Evolutionary conservation across 176 grass and related monocot species (phyloP).

Genomic region (Puya raimondii): DNA sequence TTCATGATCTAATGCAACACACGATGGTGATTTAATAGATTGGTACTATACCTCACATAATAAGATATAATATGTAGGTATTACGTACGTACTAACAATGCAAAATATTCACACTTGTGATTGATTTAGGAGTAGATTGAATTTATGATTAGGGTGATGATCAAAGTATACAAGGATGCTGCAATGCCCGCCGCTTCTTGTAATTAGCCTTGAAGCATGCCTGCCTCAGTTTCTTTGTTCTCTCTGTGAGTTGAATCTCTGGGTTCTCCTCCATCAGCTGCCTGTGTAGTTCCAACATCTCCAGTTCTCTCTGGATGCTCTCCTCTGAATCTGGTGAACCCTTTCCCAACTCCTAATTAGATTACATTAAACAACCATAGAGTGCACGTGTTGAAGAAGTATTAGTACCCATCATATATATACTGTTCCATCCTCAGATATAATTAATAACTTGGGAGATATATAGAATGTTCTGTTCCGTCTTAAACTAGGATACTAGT

Average conservation of each 20-base stretch:
- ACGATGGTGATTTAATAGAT: too few species aligned
- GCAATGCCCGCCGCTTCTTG: slow-evolving; percentile 44
- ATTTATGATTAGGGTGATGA: background rate
- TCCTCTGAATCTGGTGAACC: slow-evolving; percentile 11
- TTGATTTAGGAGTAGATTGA: background rate
- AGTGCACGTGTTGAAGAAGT: too few species aligned
- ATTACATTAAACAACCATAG: background rate
- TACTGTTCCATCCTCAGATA: too few species aligned
- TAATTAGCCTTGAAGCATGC: slow-evolving; percentile 84
- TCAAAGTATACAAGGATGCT: background rate
- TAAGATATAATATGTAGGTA: too few species aligned
- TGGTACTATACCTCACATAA: too few species aligned
- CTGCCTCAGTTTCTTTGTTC: slow-evolving; percentile 76
- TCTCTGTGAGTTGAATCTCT: slow-evolving; percentile 44
- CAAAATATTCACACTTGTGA: too few species aligned
- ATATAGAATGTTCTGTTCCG: too few species aligned
- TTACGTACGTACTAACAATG: too few species aligned
- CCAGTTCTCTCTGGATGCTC: slow-evolving; percentile 33
- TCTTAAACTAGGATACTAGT: too few species aligned
- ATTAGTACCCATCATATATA: too few species aligned
- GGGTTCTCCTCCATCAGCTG: slow-evolving; percentile 63
- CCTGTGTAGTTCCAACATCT: slow-evolving; percentile 36
- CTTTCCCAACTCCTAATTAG: slow-evolving; percentile 54
- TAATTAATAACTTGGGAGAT: too few species aligned
- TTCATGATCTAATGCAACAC: too few species aligned